Conservation (phyloP, 345 rosid genomes). For the Lumnitzera racemosa region DNA sequence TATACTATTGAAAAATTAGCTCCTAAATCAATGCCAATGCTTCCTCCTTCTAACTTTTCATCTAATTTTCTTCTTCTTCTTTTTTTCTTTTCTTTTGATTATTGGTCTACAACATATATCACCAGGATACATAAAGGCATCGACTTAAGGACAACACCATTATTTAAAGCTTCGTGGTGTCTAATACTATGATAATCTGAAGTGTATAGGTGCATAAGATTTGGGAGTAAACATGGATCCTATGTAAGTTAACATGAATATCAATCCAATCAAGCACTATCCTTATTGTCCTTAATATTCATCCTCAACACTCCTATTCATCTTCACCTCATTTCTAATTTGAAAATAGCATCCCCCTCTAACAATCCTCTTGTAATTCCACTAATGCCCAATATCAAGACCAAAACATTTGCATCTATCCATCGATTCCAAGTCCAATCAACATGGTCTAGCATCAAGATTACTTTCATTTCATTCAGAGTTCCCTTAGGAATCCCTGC, state of each 20-base stretch:
- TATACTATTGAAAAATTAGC: no score
- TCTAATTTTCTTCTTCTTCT: no score
- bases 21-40: no score
- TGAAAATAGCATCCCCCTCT: slow-evolving; percentile 65
- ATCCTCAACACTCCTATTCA: slow-evolving; percentile 51
- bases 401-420: slow-evolving; percentile 64
- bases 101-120: no score
- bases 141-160: no score
- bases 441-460: slow-evolving; percentile 56
- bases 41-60: no score
- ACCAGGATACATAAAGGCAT: no score
- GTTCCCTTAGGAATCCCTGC: slow-evolving; percentile 28
- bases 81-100: no score
- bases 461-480: slow-evolving; percentile 43
- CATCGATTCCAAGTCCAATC: slow-evolving; percentile 60
- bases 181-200: slow-evolving; percentile 34
- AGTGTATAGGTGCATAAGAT: slow-evolving; percentile 68
- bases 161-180: no score
- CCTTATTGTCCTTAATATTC: slow-evolving; percentile 45
- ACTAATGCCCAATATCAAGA: slow-evolving; percentile 92
- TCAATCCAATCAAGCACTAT: slow-evolving; percentile 52
- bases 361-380: slow-evolving; percentile 69
- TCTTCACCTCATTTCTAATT: slow-evolving; percentile 44
- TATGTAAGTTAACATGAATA: slow-evolving; percentile 36
- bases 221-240: slow-evolving; percentile 63